Evolutionary conservation across 495 filamentous ascomycete species (phyloP), one percentile per base, ranked within the genome.

Genomic region (Cryomyces minteri): DNA sequence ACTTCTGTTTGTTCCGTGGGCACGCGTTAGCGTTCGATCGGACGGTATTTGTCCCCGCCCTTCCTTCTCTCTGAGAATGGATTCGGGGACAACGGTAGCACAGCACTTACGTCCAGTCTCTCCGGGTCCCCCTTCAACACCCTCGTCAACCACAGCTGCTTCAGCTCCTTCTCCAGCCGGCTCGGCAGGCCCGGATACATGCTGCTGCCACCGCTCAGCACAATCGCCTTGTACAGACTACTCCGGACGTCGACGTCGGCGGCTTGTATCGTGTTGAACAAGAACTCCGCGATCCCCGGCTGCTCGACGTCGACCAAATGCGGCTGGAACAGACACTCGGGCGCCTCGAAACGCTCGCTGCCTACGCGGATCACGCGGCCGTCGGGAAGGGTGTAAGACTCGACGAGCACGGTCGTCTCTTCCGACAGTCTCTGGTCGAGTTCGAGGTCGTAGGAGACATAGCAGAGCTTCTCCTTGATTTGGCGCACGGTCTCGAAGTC

Each of bases 401-500:
- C 90, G 10, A 99, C 90, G 40, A 99, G 68, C 10, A 95, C 88
- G 7, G 90, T 99, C 12, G 90, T 99, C 56, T 99, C 92, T 65
- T 99, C 90, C 51, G 82, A 88, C 40, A 99, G 77, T 53, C 83
- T 76, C 64, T 96, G 82, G 71, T 99, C 90, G 39, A 96, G 71
- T 66, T 90, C 85, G 44, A 99, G 73, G 62, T 99, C 92, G 68
- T 96, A 99, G 4, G 87, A 94, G 47, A 99, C 88, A 64, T 99
- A 99, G 70, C 88, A 95, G 32, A 99, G 80, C 45, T 66, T 66
- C 70, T 99, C 90, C 68, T 99, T 99, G 66, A 99, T 95, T 62
- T 94, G 88, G 39, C 90, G 85, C 37, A 96, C 90, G 30, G 90
- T 99, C 67, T 99, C 90, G 62, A 99, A 99, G 61, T 99, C 90